phyloP scores from a whole-genome alignment of 371 early-diverging fungal species.

The Nematocida major region DNA sequence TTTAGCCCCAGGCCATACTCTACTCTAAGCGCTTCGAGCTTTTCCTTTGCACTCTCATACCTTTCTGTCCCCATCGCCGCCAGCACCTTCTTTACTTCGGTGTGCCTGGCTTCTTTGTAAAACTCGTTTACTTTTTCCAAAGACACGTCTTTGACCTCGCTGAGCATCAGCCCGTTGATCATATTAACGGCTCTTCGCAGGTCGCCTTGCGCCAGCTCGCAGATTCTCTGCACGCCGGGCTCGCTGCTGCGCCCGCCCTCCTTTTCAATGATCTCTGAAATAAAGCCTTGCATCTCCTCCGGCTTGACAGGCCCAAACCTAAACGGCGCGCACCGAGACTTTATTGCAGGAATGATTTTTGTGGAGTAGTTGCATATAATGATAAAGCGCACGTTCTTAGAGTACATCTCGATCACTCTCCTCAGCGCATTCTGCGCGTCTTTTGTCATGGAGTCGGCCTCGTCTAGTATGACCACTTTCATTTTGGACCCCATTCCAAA shows the following conservation, averaged over 20 bases:
- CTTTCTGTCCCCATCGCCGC: constrained; percentile 10
- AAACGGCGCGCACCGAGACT: constrained; percentile 91
- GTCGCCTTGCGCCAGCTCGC: constrained; percentile 77
- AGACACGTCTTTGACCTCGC: constrained; percentile 16
- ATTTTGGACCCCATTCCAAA: constrained; percentile 1
- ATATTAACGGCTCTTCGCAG: constrained; percentile 86
- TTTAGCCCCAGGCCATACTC: constrained; percentile 35
- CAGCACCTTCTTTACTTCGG: constrained; percentile 44
- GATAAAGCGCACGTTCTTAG: constrained; percentile 86
- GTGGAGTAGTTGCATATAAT: constrained; percentile 91
- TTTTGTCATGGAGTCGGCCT: constrained; percentile 93
- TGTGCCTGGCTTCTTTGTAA: constrained; percentile 28
- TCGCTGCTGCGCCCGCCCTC: constrained; percentile 72
- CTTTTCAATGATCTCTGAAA: constrained; percentile 70
- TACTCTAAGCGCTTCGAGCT: constrained; percentile 1
- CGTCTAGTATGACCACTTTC: constrained; percentile 94
- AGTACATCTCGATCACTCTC: constrained; percentile 93
- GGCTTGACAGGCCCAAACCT: constrained; percentile 79
- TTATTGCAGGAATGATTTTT: constrained; percentile 92
- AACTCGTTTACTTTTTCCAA: constrained; percentile 48
- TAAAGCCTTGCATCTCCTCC: constrained; percentile 70
- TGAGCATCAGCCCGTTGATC: constrained; percentile 58
- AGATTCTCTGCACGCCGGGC: constrained; percentile 72
- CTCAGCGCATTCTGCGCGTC: constrained; percentile 95
- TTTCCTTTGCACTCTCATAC: constrained; percentile 13